Conservation (phyloP, 768 basidiomycete genomes). For the Mycena floridula region DNA sequence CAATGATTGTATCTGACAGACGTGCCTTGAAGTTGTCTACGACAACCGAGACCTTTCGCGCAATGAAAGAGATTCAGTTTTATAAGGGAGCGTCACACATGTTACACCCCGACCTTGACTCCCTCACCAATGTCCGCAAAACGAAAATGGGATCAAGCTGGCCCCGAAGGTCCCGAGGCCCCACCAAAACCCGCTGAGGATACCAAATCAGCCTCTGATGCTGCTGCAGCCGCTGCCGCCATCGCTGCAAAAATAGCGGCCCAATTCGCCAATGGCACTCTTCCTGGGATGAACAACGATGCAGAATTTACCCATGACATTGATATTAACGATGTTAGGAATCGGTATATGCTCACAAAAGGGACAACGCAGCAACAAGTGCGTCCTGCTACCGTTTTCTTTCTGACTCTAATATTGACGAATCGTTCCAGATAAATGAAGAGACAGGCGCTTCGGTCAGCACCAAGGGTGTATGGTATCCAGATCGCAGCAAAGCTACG, state of each 20-base stretch:
- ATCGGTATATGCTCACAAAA: slow-evolving; percentile 91
- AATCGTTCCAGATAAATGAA: slow-evolving; percentile 77
- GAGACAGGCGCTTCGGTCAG: slow-evolving; percentile 90
- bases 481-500: slow-evolving; percentile 84
- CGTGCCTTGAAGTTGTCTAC: too few relatives aligned
- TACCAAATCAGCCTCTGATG: slow-evolving; percentile 57
- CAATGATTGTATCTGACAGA: too few relatives aligned
- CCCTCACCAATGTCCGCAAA: slow-evolving; percentile 51
- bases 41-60: too few relatives aligned
- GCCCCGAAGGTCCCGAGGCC: slow-evolving; percentile 35
- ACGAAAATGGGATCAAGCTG: slow-evolving; percentile 80
- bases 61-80: too few relatives aligned
- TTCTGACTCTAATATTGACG: slow-evolving; percentile 6
- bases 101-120: too few relatives aligned
- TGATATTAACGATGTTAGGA: slow-evolving; percentile 94
- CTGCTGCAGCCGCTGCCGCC: slow-evolving; percentile 74
- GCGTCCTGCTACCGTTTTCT: slow-evolving; percentile 18
- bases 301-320: slow-evolving; percentile 86
- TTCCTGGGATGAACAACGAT: slow-evolving; percentile 46
- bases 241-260: slow-evolving; percentile 96
- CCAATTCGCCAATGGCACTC: slow-evolving; percentile 52
- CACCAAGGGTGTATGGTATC: slow-evolving; percentile 95
- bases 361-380: slow-evolving; percentile 91
- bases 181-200: slow-evolving; percentile 46
- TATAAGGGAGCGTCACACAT: too few relatives aligned